Evolutionary conservation across 768 basidiomycete genomes (phyloP).

Genomic region (Fomitopsis pulvina): DNA sequence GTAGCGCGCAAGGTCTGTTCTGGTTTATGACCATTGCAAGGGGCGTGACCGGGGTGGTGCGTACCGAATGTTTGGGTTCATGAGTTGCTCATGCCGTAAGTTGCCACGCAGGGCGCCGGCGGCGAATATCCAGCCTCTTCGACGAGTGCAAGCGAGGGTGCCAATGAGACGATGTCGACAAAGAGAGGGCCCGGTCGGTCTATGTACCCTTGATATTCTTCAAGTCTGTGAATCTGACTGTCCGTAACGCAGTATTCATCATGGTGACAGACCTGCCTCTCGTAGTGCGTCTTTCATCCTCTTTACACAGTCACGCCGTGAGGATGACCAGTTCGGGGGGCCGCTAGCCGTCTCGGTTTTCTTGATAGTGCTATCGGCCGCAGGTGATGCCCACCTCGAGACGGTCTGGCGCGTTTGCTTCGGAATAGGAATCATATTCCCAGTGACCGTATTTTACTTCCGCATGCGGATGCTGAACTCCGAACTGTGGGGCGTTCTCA

Average conservation of each 20-base stretch:
- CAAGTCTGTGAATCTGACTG: neutral
- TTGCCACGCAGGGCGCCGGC: slow-evolving; percentile 49
- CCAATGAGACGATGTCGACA: slow-evolving; percentile 60
- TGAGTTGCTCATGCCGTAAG: neutral
- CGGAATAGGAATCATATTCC: slow-evolving; percentile 54
- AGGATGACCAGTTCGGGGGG: slow-evolving; percentile 45
- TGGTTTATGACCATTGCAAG: slow-evolving; percentile 73
- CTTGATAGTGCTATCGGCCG: slow-evolving; percentile 61
- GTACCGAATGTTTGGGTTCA: slow-evolving; percentile 14
- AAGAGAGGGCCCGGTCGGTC: slow-evolving; percentile 43
- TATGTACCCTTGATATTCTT: slow-evolving; percentile 4
- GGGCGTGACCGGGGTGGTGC: slow-evolving; percentile 64
- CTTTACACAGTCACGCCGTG: neutral
- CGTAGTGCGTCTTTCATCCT: slow-evolving; percentile 34
- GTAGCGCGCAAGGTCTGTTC: slow-evolving; percentile 54
- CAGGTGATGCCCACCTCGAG: slow-evolving; percentile 51
- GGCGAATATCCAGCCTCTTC: slow-evolving; percentile 76
- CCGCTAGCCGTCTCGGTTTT: slow-evolving; percentile 62
- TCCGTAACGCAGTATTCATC: slow-evolving; percentile 46
- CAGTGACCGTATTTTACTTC: slow-evolving; percentile 65
- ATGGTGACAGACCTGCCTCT: slow-evolving; percentile 73
- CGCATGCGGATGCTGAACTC: slow-evolving; percentile 69
- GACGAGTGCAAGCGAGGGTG: slow-evolving; percentile 63
- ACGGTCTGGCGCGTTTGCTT: slow-evolving; percentile 68
- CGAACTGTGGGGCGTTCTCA: slow-evolving; percentile 33